These are phyloP conservation scores for Pseudevernia furfuracea DNA, from an alignment of 495 filamentous ascomycete species.

Conservation along the genomic window DNA sequence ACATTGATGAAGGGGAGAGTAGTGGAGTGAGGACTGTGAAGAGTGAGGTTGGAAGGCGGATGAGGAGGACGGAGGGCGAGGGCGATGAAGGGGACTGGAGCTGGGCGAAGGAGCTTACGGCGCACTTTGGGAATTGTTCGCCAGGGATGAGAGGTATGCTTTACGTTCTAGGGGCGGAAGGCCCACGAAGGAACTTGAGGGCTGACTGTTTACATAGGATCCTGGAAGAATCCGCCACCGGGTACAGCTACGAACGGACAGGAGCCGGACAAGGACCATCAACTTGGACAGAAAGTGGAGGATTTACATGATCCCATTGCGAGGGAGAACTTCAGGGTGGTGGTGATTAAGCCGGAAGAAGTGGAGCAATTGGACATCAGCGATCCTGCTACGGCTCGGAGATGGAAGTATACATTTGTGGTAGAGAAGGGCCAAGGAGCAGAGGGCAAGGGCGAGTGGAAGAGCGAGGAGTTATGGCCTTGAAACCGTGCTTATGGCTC, in stretches of 20 bases:
- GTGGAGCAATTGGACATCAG: conserved; percentile 71
- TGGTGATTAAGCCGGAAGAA: conserved; percentile 71
- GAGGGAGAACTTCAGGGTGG: conserved; percentile 73
- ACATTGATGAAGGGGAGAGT: conserved; percentile 42
- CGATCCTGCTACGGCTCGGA: conserved; percentile 52
- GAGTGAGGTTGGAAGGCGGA: conserved; percentile 30
- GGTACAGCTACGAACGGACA: conserved; percentile 48
- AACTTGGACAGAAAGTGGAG: conserved; percentile 58
- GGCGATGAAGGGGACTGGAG: conserved; percentile 43
- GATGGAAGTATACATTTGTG: conserved; percentile 59
- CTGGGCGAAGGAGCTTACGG: conserved; percentile 69
- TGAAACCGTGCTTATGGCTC: conserved; percentile 28
- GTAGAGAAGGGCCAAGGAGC: conserved; percentile 25
- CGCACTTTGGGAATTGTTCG: conserved; percentile 79
- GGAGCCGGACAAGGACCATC: conserved; percentile 41
- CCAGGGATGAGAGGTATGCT: conserved; percentile 62
- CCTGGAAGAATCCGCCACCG: conserved; percentile 72
- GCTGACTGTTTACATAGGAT: conserved; percentile 34
- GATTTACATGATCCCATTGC: conserved; percentile 62
- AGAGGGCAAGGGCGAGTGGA: conserved; percentile 53
- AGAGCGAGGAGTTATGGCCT: conserved; percentile 75
- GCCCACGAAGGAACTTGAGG: not conserved
- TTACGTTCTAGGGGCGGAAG: not conserved
- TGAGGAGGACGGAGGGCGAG: conserved; percentile 27
- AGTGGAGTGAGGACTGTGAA: conserved; percentile 34